Evolutionary conservation across 768 basidiomycete genomes (phyloP), one percentile per base, ranked within the genome.

Genomic region (Boletus pseudopeckii): DNA sequence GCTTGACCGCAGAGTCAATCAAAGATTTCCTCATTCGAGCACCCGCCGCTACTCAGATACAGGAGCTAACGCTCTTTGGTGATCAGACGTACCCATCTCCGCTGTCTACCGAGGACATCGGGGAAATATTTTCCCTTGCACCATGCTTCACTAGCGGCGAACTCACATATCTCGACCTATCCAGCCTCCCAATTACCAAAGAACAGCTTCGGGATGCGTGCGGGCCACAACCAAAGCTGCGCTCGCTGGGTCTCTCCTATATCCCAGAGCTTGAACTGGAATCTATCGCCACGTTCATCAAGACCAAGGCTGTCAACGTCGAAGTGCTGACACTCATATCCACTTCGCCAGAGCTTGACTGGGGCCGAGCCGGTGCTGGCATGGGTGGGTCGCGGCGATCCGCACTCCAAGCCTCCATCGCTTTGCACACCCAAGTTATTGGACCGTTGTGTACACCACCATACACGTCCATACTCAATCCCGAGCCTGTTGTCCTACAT

Each of bases 231-330:
- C 84, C 83, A 3, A 77, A 77, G 41, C 77, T 99, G 26, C 85
- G 95, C 51, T 93, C 92, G 18, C 77, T 98, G 37, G 96, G 97
- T 6, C 79, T 99, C 24, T 94, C 92, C 8, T 85, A 92, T 69
- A 90, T 97, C 53, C 82, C 89, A 6, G 65, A 75, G 28, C 78
- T 98, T 33, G 76, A 81, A 40, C 74, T 98, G 26, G 74, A 75
- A 20, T 79, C 75, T 6, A 76, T 98, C 50, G 72, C 86, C 7
- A 72, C 79, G 14, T 94, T 98, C 71, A 59, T 98, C 45, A 71
- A 74, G 53, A 71, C 67, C 22, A 88, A 86, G 59, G 86, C 92
- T 0, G 73, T 76, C 6, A 83, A 86, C 56, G 84, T 95, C 50
- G 97, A 98, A 75, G 78, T 98, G 13, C 77, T 98, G 48, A 90